phyloP scores from a whole-genome alignment of 2,329 filamentous ascomycete species.

The Bipolaris sorokiniana region DNA sequence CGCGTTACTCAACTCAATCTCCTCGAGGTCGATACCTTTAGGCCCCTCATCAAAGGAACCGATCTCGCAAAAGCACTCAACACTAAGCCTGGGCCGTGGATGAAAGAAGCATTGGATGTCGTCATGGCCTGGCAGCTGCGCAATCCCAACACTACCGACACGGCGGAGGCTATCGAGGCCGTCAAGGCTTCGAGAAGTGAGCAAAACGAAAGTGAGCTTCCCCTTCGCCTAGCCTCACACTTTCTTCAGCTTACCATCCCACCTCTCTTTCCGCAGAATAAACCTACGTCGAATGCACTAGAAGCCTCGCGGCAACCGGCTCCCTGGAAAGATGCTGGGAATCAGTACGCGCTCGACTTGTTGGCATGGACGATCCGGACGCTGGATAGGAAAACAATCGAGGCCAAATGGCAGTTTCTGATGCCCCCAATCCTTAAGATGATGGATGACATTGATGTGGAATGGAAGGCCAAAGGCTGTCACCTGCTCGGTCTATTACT shows the following conservation, averaged over 20 bases:
- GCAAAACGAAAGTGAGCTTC: constrained; percentile 60
- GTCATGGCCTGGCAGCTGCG: constrained; percentile 89
- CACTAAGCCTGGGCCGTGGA: constrained; percentile 80
- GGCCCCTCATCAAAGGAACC: constrained; percentile 71
- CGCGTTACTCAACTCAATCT: constrained; percentile 60
- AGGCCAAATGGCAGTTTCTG: constrained; percentile 69
- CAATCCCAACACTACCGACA: constrained; percentile 71
- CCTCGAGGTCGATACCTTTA: constrained; percentile 56
- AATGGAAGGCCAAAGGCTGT: constrained; percentile 64
- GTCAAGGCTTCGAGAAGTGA: constrained; percentile 50
- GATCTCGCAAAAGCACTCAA: constrained; percentile 70
- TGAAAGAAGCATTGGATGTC: constrained; percentile 77
- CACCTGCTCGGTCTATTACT: constrained; percentile 63
- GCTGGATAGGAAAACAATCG: constrained; percentile 57
- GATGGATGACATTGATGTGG: constrained; percentile 65
- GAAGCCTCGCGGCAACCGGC: constrained; percentile 61
- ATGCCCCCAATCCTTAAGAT: constrained; percentile 73
- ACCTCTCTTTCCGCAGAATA: constrained; percentile 64
- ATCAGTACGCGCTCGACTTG: constrained; percentile 60
- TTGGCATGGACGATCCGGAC: constrained; percentile 67
- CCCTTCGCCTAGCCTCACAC: constrained; percentile 56
- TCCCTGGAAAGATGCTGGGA: constrained; percentile 63
- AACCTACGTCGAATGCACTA: constrained; percentile 53
- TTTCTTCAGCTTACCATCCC: constrained; percentile 69
- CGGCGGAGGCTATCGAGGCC: constrained; percentile 54